Evolutionary conservation across 2,329 filamentous ascomycete genomes (phyloP), one percentile per base, ranked within the genome.

Genomic region (Alternaria gansuensis): DNA sequence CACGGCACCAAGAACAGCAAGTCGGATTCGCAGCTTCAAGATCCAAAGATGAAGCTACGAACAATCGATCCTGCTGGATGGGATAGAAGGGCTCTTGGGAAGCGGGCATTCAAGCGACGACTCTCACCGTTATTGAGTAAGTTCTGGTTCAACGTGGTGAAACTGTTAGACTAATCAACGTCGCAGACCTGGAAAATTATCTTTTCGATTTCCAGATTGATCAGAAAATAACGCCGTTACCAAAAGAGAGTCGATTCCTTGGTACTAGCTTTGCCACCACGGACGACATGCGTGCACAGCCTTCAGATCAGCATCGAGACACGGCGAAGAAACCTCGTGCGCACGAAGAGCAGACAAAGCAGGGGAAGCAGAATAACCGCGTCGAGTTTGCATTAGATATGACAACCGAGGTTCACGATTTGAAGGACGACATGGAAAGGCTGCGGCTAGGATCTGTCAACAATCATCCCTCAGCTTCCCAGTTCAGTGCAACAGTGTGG

Each of bases 41-140:
- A 37, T 11, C 21, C 17, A 9, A 51, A 21, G 2, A 11, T 29
- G 6, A 54, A 58, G 17, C 29, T 9, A 4, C 7, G 5, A 8
- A 34, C 5, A 28, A 13, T 36, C 9, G 17, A 26, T 1, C n/a
- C 34, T 17, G 21, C 10, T 8, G 29, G 14, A 7, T 39, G 31
- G 43, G 24, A n/a, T 33, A 5, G n/a, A 13, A 40, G 45, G 31
- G 17, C 17, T 31, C 11, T 17, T 41, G 54, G 39, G 23, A 60
- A 50, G 28, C 14, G 13, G 8, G 34, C 43, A 26, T 21, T 39
- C 1, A 51, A 23, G 21, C 45, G 51, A 40, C 51, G 54, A 11
- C 41, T 58, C 31, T 31, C 40, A 29, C 9, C 4, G 9, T 39
- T 61, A 26, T 46, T 51, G 24, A 50, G 59, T 59, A 51, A 51